phyloP scores from a whole-genome alignment of 1,284 basidiomycete species.

The Earliella scabrosa region DNA sequence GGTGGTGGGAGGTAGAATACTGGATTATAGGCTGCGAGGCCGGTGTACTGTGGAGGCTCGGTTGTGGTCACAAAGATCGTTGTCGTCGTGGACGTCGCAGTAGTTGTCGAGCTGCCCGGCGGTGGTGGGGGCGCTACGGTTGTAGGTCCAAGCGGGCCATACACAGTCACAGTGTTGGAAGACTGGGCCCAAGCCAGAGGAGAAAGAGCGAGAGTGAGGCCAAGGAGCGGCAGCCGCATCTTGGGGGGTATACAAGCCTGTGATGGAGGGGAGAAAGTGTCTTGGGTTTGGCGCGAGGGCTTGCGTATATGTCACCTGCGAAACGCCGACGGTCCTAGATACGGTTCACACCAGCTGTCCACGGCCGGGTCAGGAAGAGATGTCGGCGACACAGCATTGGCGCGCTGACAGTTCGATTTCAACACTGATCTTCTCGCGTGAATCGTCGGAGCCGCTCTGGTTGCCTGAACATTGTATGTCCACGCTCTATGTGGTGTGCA shows the following conservation, averaged over 20 bases:
- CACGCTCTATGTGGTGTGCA: too few relatives aligned
- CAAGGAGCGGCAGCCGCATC: conserved; percentile 7
- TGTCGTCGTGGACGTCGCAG: neutral
- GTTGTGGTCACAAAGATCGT: conserved; percentile 2
- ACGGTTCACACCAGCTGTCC: too few relatives aligned
- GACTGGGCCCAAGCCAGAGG: neutral
- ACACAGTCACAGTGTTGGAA: conserved; percentile 12
- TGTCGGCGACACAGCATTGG: too few relatives aligned
- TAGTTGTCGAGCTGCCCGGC: neutral
- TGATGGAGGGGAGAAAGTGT: neutral
- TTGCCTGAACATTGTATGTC: too few relatives aligned
- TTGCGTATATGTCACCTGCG: too few relatives aligned
- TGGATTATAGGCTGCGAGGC: conserved; percentile 3
- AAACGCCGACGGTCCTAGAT: too few relatives aligned
- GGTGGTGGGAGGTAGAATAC: neutral
- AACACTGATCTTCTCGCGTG: too few relatives aligned
- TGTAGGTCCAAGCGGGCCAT: conserved; percentile 8
- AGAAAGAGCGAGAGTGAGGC: neutral
- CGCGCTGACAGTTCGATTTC: too few relatives aligned
- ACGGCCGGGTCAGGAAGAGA: too few relatives aligned
- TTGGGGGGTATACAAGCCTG: neutral
- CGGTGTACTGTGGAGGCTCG: conserved; percentile 4
- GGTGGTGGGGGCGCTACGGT: neutral
- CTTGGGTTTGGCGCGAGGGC: too few relatives aligned
- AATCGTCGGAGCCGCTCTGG: too few relatives aligned